Percentiles rank a stretch among this genome's conserved stretches.
These are phyloP conservation scores for Penicillium egyptiacum DNA, from an alignment of 495 filamentous ascomycete genomes.

Conservation along the genomic window DNA sequence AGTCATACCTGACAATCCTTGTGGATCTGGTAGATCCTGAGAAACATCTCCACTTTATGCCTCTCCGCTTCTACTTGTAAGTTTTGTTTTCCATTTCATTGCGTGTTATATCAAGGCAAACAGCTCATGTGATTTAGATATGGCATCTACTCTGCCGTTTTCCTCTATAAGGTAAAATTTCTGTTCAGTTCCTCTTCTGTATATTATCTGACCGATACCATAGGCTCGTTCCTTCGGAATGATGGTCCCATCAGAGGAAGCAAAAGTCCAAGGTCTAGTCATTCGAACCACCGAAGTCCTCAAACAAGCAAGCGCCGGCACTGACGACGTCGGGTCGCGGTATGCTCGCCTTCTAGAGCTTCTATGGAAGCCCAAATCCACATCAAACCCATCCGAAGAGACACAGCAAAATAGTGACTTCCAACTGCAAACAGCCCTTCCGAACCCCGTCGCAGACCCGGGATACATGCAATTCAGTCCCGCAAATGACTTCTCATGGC, in stretches of 20 bases:
- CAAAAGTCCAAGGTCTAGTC: conserved; percentile 52
- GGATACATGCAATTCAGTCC: conserved; percentile 49
- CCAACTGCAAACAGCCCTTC: conserved; percentile 30
- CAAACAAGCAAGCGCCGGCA: conserved; percentile 52
- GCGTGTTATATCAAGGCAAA: not conserved
- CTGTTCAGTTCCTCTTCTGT: not conserved
- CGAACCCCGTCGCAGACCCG: conserved; percentile 34
- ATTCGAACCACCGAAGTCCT: conserved; percentile 51
- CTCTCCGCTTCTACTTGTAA: conserved; percentile 57
- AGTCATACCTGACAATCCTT: conserved; percentile 56
- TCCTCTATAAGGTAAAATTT: conserved; percentile 50
- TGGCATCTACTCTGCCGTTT: conserved; percentile 57
- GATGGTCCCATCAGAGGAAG: conserved; percentile 51
- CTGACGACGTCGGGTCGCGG: conserved; percentile 54
- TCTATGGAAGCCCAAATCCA: conserved; percentile 47
- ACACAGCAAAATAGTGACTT: conserved; percentile 38
- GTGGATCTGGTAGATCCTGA: conserved; percentile 55
- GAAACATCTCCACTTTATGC: conserved; percentile 59
- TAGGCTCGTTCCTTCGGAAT: conserved; percentile 57
- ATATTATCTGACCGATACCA: not conserved
- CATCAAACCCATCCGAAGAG: conserved; percentile 26
- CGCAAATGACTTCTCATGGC: conserved; percentile 58
- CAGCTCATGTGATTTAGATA: conserved; percentile 28
- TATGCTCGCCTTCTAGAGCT: conserved; percentile 56
- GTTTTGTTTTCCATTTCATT: conserved; percentile 9